Conservation (phyloP, 306 rosid genomes). For the Arachis stenosperma region DNA sequence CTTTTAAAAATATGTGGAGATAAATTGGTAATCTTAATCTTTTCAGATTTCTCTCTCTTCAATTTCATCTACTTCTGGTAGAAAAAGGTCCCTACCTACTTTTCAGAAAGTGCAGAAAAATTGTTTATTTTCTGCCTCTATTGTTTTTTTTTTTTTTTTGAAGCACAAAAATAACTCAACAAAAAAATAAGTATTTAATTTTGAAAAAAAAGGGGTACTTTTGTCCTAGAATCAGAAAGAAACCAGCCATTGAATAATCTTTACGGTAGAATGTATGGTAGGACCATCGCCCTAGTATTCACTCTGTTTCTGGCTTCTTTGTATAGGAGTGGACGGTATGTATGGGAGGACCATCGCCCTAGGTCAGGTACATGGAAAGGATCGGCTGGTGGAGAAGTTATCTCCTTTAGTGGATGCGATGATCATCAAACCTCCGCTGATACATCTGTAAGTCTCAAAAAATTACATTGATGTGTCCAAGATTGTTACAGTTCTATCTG, state of each 20-base stretch:
- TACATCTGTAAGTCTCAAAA: constrained; percentile 75
- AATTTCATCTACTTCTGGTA: no score
- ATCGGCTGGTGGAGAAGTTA: constrained; percentile 89
- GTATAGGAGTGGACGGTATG: constrained; percentile 75
- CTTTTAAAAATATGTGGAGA: no score
- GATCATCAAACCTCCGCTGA: constrained; percentile 96
- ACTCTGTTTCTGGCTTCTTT: constrained; percentile 19
- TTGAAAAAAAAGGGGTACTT: no score
- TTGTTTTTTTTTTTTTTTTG: no score
- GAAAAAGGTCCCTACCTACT: no score
- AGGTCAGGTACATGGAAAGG: constrained; percentile 93
- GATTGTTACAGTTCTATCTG: constrained; percentile 10
- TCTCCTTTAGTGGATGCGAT: constrained; percentile 93
- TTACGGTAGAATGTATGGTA: neutral
- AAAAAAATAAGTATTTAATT: no score
- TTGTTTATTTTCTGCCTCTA: no score
- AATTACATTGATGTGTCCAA: constrained; percentile 6
- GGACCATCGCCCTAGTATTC: neutral
- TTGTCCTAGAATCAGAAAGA: no score
- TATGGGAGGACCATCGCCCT: constrained; percentile 99
- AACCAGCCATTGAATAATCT: neutral
- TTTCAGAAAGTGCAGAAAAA: no score
- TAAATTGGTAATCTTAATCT: no score
- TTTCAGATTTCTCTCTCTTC: no score
- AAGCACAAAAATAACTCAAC: no score